Evolutionary conservation across 306 rosid genomes (phyloP), one percentile per base, ranked within the genome.

Genomic region (Pyrus bretschneideri): DNA sequence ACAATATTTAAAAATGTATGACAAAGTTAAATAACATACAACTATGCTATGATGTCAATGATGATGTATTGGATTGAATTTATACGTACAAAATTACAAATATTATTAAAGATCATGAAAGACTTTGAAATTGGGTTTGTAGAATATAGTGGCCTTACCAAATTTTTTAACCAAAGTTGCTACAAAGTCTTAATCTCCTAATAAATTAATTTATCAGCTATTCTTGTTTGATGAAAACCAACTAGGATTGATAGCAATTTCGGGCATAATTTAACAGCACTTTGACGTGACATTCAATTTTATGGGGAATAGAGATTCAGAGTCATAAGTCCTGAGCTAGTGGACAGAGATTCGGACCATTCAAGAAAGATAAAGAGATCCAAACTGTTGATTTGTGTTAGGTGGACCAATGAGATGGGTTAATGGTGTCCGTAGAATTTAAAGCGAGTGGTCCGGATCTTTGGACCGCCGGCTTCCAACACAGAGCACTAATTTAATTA

Each of bases 391-490:
- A 6, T 35, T 35, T 35, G 2, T 35, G 40, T 35, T 8, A 35
- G 2, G 9, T 35, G 2, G 9, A 35, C 2, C 40, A 35, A 0
- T 35, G 2, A 35, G 40, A 35, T 35, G 9, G 0, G 40, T 35
- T 35, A 35, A 35, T 35, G 40, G 9, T 35, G 9, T 35, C 0
- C 8, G 9, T 35, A 35, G 1, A 35, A 35, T 35, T 35, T 35
- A 35, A 2, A 35, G 0, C 6, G 2, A 35, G 40, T 35, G 40
- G 9, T 35, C 9, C 40, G 2, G 9, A 35, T 35, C 40, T 35
- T 0, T 35, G 2, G 1, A 0, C 40, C 40, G 2, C 2, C 9
- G 33, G 4, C 5, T 35, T 0, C 40, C 9, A 9, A 35, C 40
- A 35, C 9, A 6, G 2, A 35, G 9, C 40, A 35, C 9, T 35